A percentile compares a stretch with the other conserved stretches of the same genome.
Conservation (phyloP, 2,329 filamentous ascomycete species). For the Lachnellula cervina region DNA sequence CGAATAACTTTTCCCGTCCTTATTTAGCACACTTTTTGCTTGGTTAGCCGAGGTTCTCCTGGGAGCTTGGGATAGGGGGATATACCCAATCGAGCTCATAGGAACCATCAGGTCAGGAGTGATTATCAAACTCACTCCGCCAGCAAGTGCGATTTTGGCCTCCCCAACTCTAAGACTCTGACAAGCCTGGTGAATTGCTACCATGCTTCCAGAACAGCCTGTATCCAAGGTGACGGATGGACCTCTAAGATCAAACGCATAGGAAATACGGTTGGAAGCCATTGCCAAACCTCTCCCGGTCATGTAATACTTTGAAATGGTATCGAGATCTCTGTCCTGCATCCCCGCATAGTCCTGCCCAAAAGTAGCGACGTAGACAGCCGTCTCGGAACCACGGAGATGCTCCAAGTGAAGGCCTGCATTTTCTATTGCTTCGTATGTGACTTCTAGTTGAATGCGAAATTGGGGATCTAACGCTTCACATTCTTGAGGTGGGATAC, state of each 20-base stretch:
- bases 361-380: neutral
- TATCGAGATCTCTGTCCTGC: neutral
- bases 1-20: neutral
- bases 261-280: conserved; percentile 27
- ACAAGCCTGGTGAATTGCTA: conserved; percentile 49
- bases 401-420: neutral
- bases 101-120: conserved; percentile 4
- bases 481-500: neutral
- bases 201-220: conserved; percentile 51
- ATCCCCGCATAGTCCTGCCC: neutral
- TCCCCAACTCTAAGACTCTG: conserved; percentile 40
- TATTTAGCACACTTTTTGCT: neutral
- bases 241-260: conserved; percentile 32
- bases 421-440: neutral
- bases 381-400: neutral
- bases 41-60: neutral
- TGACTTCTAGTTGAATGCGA: neutral
- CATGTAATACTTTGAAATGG: neutral
- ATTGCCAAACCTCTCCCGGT: neutral
- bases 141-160: conserved; percentile 25
- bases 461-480: neutral
- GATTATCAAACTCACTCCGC: conserved; percentile 9
- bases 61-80: neutral
- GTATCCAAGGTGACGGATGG: conserved; percentile 43
- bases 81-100: neutral